Evolutionary conservation across 768 basidiomycete genomes (phyloP).

Genomic region (Megacollybia marginata): DNA sequence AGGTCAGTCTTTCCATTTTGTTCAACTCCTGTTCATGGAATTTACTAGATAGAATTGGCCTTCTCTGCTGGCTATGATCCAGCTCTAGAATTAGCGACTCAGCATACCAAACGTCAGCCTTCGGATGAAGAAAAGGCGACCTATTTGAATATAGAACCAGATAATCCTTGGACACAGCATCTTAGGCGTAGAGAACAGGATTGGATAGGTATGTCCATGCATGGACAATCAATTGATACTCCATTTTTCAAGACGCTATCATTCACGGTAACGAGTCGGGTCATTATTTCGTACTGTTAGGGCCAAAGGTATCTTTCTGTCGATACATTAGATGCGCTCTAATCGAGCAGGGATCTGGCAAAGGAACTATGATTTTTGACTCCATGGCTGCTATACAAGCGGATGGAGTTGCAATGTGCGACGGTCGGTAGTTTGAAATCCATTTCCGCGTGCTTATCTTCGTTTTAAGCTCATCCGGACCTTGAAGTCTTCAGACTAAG

Average conservation of each 20-base stretch:
- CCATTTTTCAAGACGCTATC: conserved; percentile 45
- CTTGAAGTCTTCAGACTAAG: conserved; percentile 81
- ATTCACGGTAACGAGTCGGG: conserved; percentile 65
- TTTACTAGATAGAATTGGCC: conserved; percentile 61
- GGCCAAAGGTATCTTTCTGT: conserved; percentile 55
- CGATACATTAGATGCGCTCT: not conserved
- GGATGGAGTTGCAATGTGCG: no score
- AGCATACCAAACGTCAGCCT: conserved; percentile 28
- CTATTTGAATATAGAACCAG: conserved; percentile 24
- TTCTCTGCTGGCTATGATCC: conserved; percentile 80
- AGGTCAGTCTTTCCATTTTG: conserved; percentile 35
- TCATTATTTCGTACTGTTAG: conserved; percentile 71
- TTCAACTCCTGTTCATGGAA: conserved; percentile 1
- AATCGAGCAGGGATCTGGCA: conserved; percentile 57
- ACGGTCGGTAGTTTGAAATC: no score
- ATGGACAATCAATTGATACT: conserved; percentile 33
- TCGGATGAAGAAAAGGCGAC: conserved; percentile 21
- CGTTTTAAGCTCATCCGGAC: conserved; percentile 78
- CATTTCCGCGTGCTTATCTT: conserved; percentile 17
- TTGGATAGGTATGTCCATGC: conserved; percentile 68
- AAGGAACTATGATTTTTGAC: conserved; percentile 79
- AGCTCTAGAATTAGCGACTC: conserved; percentile 63
- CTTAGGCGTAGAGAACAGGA: conserved; percentile 71
- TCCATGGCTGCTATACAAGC: conserved; percentile 71
- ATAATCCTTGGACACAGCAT: conserved; percentile 48